Conservation (phyloP, 2,329 filamentous ascomycete genomes). For the Stylonectria norvegica region DNA sequence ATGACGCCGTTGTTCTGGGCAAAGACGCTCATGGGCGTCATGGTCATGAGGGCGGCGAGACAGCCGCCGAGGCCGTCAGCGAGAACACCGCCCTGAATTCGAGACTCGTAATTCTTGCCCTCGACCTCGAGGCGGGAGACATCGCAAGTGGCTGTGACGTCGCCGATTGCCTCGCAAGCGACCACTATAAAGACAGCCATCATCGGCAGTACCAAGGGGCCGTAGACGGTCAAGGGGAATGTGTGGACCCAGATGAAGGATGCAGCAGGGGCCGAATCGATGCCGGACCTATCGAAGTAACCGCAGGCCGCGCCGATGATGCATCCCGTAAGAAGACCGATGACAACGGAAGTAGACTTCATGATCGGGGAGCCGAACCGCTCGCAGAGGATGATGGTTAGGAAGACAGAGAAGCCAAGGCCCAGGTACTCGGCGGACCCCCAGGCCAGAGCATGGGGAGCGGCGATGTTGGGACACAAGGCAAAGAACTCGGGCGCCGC, state of each 20-base stretch:
- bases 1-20: slow-evolving; percentile 86
- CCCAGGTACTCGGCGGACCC: slow-evolving; percentile 74
- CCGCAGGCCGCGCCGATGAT: slow-evolving; percentile 74
- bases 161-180: slow-evolving; percentile 75
- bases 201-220: slow-evolving; percentile 68
- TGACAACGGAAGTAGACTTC: slow-evolving; percentile 74
- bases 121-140: slow-evolving; percentile 73
- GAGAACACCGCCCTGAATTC: slow-evolving; percentile 75
- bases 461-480: slow-evolving; percentile 63
- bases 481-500: slow-evolving; percentile 56
- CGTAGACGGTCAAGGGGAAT: slow-evolving; percentile 69
- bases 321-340: slow-evolving; percentile 71
- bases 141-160: slow-evolving; percentile 78
- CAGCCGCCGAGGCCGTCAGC: slow-evolving; percentile 75
- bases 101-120: slow-evolving; percentile 67
- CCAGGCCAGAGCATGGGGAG: slow-evolving; percentile 72
- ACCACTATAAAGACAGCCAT: slow-evolving; percentile 69
- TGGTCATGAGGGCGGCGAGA: slow-evolving; percentile 72
- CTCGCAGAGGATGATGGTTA: slow-evolving; percentile 76
- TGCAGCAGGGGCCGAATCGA: slow-evolving; percentile 66
- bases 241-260: slow-evolving; percentile 80
- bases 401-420: slow-evolving; percentile 75
- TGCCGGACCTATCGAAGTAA: slow-evolving; percentile 72
- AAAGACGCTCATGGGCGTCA: slow-evolving; percentile 76
- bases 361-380: slow-evolving; percentile 80